These are phyloP conservation scores for Butyriboletus loyo DNA, from an alignment of 768 basidiomycete species.

Conservation along the genomic window DNA sequence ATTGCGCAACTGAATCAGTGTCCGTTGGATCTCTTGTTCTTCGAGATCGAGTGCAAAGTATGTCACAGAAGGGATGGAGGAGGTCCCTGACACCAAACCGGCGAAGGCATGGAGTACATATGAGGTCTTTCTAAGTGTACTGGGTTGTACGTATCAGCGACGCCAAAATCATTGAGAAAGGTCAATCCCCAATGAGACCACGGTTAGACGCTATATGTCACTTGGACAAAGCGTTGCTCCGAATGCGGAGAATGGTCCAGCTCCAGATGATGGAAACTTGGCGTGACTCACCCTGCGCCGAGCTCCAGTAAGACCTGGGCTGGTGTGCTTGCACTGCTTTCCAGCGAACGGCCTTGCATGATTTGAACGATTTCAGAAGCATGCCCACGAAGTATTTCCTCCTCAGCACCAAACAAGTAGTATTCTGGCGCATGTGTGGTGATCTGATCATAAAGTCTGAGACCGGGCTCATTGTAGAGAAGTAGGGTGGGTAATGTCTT, in stretches of 20 bases:
- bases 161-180: neutral
- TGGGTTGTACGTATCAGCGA: slow-evolving; percentile 31
- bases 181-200: too few species aligned
- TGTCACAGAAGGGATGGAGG: slow-evolving; percentile 51
- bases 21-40: slow-evolving; percentile 77
- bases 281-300: slow-evolving; percentile 79
- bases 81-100: slow-evolving; percentile 39
- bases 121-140: slow-evolving; percentile 86
- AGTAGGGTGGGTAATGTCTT: slow-evolving; percentile 78
- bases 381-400: slow-evolving; percentile 72
- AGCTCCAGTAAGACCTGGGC: slow-evolving; percentile 78
- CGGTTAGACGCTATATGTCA: neutral
- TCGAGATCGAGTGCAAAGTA: slow-evolving; percentile 96
- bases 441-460: slow-evolving; percentile 83
- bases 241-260: neutral
- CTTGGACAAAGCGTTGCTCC: neutral
- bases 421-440: slow-evolving; percentile 79
- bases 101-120: slow-evolving; percentile 75
- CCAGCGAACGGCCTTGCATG: slow-evolving; percentile 50
- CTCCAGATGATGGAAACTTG: neutral
- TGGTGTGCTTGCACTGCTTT: slow-evolving; percentile 21
- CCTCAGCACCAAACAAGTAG: slow-evolving; percentile 87
- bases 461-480: slow-evolving; percentile 82
- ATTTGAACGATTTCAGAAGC: slow-evolving; percentile 69
- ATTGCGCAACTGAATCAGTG: slow-evolving; percentile 60